Conservation (phyloP, 83 land plant species). For the Thuja plicata region DNA sequence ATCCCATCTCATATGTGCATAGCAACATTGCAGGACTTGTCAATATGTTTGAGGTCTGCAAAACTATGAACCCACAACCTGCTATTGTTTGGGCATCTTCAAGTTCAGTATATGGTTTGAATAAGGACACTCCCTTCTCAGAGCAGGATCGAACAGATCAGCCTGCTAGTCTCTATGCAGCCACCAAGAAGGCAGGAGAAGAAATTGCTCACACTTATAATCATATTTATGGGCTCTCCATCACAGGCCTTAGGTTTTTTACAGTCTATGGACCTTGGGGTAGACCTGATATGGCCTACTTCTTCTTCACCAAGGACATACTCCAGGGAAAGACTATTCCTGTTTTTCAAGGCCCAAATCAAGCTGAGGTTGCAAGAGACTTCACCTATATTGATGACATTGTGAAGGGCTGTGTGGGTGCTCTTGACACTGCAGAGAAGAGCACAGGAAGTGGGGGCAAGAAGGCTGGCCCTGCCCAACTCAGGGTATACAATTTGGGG, state of each 20-base stretch:
- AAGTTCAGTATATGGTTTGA: constrained; percentile 62
- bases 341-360: constrained; percentile 37
- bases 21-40: constrained; percentile 53
- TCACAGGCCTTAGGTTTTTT: constrained; percentile 63
- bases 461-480: constrained; percentile 48
- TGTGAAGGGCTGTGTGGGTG: constrained; percentile 57
- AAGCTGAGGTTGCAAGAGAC: constrained; percentile 56
- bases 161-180: constrained; percentile 67
- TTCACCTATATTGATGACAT: constrained; percentile 70
- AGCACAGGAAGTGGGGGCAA: constrained; percentile 67
- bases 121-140: constrained; percentile 53
- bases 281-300: constrained; percentile 70
- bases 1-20: constrained; percentile 44
- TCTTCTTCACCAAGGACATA: constrained; percentile 59
- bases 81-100: constrained; percentile 56
- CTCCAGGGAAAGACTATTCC: constrained; percentile 46
- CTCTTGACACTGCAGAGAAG: constrained; percentile 59
- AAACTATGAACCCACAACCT: constrained; percentile 48
- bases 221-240: constrained; percentile 55
- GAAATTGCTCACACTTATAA: constrained; percentile 64
- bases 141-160: constrained; percentile 55
- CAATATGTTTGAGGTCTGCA: constrained; percentile 40
- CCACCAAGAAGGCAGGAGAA: constrained; percentile 71
- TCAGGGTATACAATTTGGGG: constrained; percentile 56
- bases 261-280: constrained; percentile 78